Percentiles rank a stretch among this genome's conserved stretches.
phyloP scores from a whole-genome alignment of 306 rosid genomes.

The Oemleria cerasiformis region DNA sequence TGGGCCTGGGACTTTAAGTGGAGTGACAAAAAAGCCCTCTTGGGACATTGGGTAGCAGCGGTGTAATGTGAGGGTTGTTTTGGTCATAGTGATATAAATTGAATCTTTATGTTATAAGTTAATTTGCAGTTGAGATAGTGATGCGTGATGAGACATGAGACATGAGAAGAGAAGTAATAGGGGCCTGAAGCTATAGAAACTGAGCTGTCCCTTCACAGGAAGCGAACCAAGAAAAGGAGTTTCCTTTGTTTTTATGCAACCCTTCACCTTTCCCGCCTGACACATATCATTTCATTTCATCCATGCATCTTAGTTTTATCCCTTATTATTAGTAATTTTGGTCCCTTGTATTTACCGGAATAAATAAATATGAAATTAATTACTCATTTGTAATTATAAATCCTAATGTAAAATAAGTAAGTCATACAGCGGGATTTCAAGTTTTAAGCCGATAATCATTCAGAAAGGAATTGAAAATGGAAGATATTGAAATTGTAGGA shows the following conservation, averaged over 20 bases:
- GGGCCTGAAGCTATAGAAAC: not conserved
- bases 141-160: slow-evolving; percentile 9
- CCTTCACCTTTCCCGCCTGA: not conserved
- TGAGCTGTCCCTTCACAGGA: slow-evolving; percentile 17
- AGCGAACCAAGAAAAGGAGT: slow-evolving; percentile 9
- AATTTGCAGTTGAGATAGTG: not conserved
- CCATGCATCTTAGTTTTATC: not conserved
- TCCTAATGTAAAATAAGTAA: too few species aligned
- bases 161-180: not conserved
- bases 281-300: not conserved
- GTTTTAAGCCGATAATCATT: too few species aligned
- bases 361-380: too few species aligned
- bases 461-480: too few species aligned
- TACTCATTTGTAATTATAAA: too few species aligned
- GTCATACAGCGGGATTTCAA: too few species aligned
- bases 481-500: too few species aligned
- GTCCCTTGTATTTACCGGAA: too few species aligned
- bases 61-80: slow-evolving; percentile 25
- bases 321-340: too few species aligned
- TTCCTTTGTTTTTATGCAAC: slow-evolving; percentile 12
- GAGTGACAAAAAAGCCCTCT: too few species aligned
- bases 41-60: slow-evolving; percentile 2
- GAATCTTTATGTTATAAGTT: not conserved
- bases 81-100: slow-evolving; percentile 19
- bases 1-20: not conserved